phyloP scores from a whole-genome alignment of 202 grass and related monocot genomes.

The Carex arenaria region DNA sequence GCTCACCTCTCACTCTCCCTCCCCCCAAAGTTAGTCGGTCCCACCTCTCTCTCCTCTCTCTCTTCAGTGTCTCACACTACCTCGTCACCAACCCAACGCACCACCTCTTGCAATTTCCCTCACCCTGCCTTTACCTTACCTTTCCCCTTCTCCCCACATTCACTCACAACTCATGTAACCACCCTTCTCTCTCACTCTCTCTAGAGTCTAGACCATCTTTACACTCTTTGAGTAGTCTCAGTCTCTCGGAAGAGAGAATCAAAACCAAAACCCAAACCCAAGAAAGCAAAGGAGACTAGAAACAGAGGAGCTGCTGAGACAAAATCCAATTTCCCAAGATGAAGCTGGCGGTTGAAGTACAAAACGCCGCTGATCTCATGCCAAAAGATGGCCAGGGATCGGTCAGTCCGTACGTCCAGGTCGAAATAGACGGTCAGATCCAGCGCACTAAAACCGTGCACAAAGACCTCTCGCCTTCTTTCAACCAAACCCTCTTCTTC shows the following conservation, averaged over 20 bases:
- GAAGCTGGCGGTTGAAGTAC: slow-evolving; percentile 71
- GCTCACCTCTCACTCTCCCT: background rate
- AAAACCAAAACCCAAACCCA: background rate
- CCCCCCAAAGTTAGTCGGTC: background rate
- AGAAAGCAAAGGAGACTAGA: background rate
- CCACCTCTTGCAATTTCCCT: background rate
- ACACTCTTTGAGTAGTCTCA: background rate
- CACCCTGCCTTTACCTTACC: background rate
- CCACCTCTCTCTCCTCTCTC: background rate
- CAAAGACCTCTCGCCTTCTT: slow-evolving; percentile 46
- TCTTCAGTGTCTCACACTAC: background rate
- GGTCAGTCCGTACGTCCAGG: slow-evolving; percentile 66
- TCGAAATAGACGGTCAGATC: slow-evolving; percentile 60
- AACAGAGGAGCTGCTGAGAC: slow-evolving; percentile 4
- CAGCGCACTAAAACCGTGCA: slow-evolving; percentile 63
- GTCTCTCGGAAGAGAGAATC: background rate
- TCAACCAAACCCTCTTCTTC: slow-evolving; percentile 83
- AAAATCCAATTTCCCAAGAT: slow-evolving; percentile 10
- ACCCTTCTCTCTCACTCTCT: background rate
- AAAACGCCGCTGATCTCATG: slow-evolving; percentile 49
- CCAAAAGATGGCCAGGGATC: slow-evolving; percentile 61
- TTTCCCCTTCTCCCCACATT: background rate
- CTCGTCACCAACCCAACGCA: background rate
- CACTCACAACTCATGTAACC: slow-evolving; percentile 19
- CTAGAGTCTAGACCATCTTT: background rate